Percentiles rank a stretch among this genome's conserved stretches.
Evolutionary conservation across 2,329 filamentous ascomycete genomes (phyloP).

Genomic region (Verticillium nubilum): DNA sequence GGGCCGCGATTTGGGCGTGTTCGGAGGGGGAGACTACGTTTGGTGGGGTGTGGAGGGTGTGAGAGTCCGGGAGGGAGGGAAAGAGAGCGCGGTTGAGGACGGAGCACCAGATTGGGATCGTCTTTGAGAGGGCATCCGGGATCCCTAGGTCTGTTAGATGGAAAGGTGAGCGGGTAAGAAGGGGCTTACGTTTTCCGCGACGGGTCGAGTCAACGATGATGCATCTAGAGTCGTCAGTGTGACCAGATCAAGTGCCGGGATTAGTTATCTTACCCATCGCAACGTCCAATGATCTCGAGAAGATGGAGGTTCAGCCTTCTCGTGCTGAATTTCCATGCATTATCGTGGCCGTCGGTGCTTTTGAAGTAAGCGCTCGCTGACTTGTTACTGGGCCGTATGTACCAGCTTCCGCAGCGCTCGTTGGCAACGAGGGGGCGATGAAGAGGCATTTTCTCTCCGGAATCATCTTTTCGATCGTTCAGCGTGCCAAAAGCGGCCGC

Average conservation of each 20-base stretch:
- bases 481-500: constrained; percentile 36
- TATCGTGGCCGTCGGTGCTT: constrained; percentile 90
- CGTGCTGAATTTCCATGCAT: constrained; percentile 86
- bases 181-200: constrained; percentile 68
- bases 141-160: constrained; percentile 50
- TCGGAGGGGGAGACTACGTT: constrained; percentile 70
- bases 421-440: constrained; percentile 72
- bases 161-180: background rate
- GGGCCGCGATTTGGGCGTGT: constrained; percentile 67
- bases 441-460: background rate
- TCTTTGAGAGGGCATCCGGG: constrained; percentile 92
- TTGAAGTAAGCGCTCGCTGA: constrained; percentile 87
- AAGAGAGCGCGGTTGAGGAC: constrained; percentile 80
- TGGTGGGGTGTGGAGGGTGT: constrained; percentile 64
- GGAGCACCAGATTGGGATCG: constrained; percentile 87
- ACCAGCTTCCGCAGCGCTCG: constrained; percentile 95
- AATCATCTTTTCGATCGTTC: background rate
- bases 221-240: constrained; percentile 39
- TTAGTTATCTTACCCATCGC: constrained; percentile 55
- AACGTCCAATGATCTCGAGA: constrained; percentile 57
- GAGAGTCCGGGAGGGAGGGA: constrained; percentile 38
- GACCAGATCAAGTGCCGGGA: too few species aligned
- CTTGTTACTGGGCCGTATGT: constrained; percentile 64
- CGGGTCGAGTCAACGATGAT: constrained; percentile 92
- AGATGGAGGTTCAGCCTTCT: constrained; percentile 81